A percentile compares a stretch with the other conserved stretches of the same genome.
phyloP scores from a whole-genome alignment of 176 grass and related monocot species.

The bread wheat (Triticum aestivum) region DNA sequence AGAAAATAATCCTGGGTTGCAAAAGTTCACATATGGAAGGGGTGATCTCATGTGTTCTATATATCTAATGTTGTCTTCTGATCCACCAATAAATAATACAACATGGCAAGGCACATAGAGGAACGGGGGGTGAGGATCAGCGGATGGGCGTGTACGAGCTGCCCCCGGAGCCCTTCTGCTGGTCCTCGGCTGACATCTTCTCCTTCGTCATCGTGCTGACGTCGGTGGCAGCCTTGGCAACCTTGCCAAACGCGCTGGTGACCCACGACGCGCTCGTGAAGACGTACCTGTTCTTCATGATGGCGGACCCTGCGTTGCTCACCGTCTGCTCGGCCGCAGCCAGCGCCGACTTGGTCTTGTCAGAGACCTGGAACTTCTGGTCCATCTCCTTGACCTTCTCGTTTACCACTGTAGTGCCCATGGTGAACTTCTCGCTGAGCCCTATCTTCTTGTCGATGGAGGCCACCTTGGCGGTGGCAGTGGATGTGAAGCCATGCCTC shows the following conservation, averaged over 20 bases:
- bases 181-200: conserved; percentile 69
- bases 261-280: conserved; percentile 74
- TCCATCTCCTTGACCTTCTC: conserved; percentile 88
- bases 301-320: conserved; percentile 66
- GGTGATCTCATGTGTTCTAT: conserved; percentile 30
- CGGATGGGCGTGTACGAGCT: conserved; percentile 43
- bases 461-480: conserved; percentile 65
- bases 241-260: conserved; percentile 60
- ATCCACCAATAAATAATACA: conserved; percentile 28
- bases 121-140: neutral
- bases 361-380: conserved; percentile 77
- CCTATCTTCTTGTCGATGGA: conserved; percentile 87
- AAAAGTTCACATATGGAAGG: conserved; percentile 7
- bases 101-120: neutral
- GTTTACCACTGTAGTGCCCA: conserved; percentile 59
- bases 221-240: conserved; percentile 60
- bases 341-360: conserved; percentile 69
- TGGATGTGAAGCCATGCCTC: conserved; percentile 74
- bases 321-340: conserved; percentile 72
- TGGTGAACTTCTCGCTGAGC: conserved; percentile 71
- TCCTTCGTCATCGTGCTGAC: conserved; percentile 86
- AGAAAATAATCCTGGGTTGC: neutral
- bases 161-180: conserved; percentile 42
- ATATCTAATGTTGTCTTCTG: conserved; percentile 31
- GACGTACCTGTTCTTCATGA: conserved; percentile 92